A percentile compares a stretch with the other conserved stretches of the same genome.
Evolutionary conservation across 2,329 filamentous ascomycete species (phyloP).

Genomic region (Microcyclospora tardicrescens): DNA sequence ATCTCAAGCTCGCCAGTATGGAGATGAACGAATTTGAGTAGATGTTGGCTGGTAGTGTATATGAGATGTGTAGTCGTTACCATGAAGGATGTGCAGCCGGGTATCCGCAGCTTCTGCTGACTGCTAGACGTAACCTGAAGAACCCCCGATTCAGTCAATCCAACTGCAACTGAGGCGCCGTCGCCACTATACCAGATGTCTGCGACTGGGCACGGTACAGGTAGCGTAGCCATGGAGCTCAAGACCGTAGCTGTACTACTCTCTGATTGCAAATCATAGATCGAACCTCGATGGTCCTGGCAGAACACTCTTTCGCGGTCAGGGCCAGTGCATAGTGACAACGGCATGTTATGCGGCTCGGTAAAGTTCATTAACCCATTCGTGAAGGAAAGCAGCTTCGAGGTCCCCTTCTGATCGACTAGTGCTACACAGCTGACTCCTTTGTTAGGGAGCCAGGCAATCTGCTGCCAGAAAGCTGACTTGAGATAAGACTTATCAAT

Average conservation of each 20-base stretch:
- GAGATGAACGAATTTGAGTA: constrained; percentile 89
- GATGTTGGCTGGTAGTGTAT: constrained; percentile 82
- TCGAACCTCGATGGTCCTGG: constrained; percentile 9
- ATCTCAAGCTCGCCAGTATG: constrained; percentile 57
- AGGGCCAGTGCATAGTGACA: not conserved
- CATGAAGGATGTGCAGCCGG: constrained; percentile 85
- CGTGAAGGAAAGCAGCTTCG: constrained; percentile 5
- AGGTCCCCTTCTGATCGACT: not conserved
- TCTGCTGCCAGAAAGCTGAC: not conserved
- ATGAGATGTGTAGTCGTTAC: constrained; percentile 72
- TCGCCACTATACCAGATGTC: constrained; percentile 24
- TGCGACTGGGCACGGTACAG: constrained; percentile 13
- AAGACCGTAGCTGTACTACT: constrained; percentile 1
- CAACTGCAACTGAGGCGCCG: constrained; percentile 36
- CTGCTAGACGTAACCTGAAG: constrained; percentile 29
- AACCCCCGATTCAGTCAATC: constrained; percentile 62
- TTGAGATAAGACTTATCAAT: too few relatives aligned
- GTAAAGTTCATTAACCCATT: constrained; percentile 1
- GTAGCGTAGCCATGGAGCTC: constrained; percentile 7
- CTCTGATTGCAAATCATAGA: constrained; percentile 2
- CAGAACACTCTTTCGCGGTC: constrained; percentile 13
- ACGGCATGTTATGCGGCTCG: not conserved
- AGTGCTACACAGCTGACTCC: not conserved
- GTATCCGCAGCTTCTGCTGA: constrained; percentile 58
- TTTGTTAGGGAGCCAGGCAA: not conserved